Evolutionary conservation across 352 stramenopile species (phyloP), one percentile per base, ranked within the genome.

Genomic region (Phytophthora cactorum): DNA sequence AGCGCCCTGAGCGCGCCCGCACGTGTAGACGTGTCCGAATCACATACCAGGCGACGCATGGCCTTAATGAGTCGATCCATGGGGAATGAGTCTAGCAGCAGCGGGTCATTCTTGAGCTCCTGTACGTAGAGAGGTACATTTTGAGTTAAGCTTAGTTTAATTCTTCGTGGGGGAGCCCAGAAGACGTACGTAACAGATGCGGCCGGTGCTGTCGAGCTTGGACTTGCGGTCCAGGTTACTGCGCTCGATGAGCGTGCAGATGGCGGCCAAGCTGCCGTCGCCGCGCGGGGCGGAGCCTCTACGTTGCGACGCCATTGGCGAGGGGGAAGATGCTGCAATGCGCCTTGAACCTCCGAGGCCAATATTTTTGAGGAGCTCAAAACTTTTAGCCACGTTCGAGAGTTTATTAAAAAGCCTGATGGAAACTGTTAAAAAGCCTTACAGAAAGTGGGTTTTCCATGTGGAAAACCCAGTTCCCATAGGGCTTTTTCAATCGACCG

Each of bases 31-130:
- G 87, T 91, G 61, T 96, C 89, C 7, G 81, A 79, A 59, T 96
- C 89, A 45, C 79, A 84, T 50, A 94, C 79, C 29, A 96, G 73
- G 17, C 84, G 75, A 9, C 89, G 82, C 77, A 92, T 86, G 59
- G 79, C 89, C 34, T 89, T 87, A 74, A 95, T 92, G 10, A 96
- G 57, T 15, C 89, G 79, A 7, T 94, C 85, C 55, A 94, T 81
- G 3, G 89, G 81, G 59, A 96, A 96, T 29, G 70, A 82, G 57
- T 96, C 87, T 5, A 96, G 80, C 59, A 94, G 72, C 62, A 96
- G 66, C 34, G 89, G 86, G 56, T 96, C 85, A 53, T 84, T 94
- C 66, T 96, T 96, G 32, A 96, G 81, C 55, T 96, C 89, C 84
- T 91, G 46, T 22, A 46, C 12, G 53, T 28, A 38, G n/a, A n/a